Evolutionary conservation across 352 stramenopile genomes (phyloP).

Genomic region (Globisporangium spinosum): DNA sequence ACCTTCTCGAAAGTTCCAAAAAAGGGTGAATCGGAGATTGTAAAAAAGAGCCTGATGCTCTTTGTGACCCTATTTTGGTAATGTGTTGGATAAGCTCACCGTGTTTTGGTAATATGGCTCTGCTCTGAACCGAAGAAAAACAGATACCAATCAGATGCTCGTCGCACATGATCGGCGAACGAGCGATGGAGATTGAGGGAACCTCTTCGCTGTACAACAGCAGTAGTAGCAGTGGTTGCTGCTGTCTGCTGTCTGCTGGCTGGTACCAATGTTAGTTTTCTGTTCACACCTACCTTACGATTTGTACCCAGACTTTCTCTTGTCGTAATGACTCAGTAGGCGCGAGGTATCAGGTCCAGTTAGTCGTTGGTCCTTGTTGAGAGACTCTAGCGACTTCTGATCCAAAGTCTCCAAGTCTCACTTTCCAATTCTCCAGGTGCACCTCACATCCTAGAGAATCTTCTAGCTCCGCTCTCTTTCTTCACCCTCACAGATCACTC

Average conservation of each 20-base stretch:
- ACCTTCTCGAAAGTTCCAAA: slow-evolving; percentile 7
- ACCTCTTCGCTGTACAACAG: not conserved
- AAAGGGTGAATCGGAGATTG: not conserved
- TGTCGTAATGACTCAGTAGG: slow-evolving; percentile 8
- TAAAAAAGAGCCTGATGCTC: not conserved
- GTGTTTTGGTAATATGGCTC: not conserved
- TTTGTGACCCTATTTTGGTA: not conserved
- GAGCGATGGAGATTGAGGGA: not conserved
- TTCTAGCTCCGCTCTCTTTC: too few relatives aligned
- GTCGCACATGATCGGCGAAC: not conserved
- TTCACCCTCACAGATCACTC: not conserved
- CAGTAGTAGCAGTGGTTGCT: not conserved
- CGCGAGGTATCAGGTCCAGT: not conserved
- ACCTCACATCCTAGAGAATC: not conserved
- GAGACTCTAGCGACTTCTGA: too few relatives aligned
- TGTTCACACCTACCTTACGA: not conserved
- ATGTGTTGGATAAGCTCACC: not conserved
- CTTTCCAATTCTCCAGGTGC: not conserved
- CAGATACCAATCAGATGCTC: not conserved
- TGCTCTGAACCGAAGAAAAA: slow-evolving; percentile 1
- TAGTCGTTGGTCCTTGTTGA: not conserved
- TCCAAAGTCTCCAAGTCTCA: not conserved
- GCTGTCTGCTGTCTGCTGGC: not conserved
- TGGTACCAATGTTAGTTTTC: not conserved
- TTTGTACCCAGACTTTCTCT: slow-evolving; percentile 2